Evolutionary conservation across 2,329 filamentous ascomycete species (phyloP).

Genomic region (Fusarium torulosum): DNA sequence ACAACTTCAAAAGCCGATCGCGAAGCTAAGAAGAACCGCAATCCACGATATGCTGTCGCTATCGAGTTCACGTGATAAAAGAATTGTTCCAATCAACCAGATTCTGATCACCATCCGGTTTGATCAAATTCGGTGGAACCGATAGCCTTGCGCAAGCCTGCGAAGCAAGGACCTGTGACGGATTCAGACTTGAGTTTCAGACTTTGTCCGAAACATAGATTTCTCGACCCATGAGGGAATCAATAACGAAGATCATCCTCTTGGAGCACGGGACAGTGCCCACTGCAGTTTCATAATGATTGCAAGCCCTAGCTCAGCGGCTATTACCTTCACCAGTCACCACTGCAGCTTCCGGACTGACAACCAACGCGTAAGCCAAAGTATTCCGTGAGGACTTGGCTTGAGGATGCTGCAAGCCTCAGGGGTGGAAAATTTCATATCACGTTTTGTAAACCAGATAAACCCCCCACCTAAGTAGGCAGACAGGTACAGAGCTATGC

Average conservation of each 20-base stretch:
- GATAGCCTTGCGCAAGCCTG: background rate
- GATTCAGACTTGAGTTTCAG: constrained; percentile 33
- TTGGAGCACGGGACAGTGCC: constrained; percentile 5
- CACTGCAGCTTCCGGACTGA: constrained; percentile 2
- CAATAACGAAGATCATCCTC: constrained; percentile 22
- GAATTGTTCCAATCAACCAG: background rate
- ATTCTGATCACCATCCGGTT: background rate
- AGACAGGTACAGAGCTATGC: too few relatives aligned
- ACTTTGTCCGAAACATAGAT: constrained; percentile 33
- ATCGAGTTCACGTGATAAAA: background rate
- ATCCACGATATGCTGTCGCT: background rate
- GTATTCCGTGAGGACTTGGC: background rate
- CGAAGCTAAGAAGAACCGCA: background rate
- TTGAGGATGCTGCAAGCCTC: constrained; percentile 26
- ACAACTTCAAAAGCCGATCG: background rate
- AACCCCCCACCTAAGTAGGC: constrained; percentile 3
- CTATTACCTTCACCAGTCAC: background rate
- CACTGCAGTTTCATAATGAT: constrained; percentile 20
- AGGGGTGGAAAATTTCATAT: constrained; percentile 21
- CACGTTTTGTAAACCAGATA: background rate
- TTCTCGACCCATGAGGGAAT: constrained; percentile 12
- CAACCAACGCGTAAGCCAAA: background rate
- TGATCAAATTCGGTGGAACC: background rate
- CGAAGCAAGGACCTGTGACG: constrained; percentile 21
- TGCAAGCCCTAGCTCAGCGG: constrained; percentile 11